Percentiles rank a stretch among this genome's conserved stretches.
phyloP scores from a whole-genome alignment of 768 basidiomycete species.

The Suillus luteus region DNA sequence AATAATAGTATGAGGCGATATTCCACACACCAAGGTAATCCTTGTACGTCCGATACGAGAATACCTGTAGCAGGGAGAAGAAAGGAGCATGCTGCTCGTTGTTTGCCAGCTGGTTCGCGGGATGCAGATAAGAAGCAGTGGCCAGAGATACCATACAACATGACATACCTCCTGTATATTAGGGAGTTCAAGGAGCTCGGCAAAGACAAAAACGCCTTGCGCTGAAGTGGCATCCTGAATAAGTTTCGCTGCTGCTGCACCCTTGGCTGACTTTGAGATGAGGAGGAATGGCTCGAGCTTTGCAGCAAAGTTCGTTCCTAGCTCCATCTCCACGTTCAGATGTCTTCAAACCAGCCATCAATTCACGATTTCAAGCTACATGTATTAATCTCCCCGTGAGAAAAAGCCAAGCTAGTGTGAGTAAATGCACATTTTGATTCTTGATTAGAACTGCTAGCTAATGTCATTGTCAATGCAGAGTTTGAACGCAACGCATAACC shows the following conservation, averaged over 20 bases:
- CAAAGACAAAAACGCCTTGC: slow-evolving; percentile 89
- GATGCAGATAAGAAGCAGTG: slow-evolving; percentile 6
- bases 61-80: slow-evolving; percentile 74
- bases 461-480: neutral
- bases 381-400: neutral
- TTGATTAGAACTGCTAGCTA: neutral
- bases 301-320: slow-evolving; percentile 60
- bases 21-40: slow-evolving; percentile 75
- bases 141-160: neutral
- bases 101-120: slow-evolving; percentile 56
- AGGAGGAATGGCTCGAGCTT: slow-evolving; percentile 90
- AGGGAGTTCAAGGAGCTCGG: slow-evolving; percentile 79
- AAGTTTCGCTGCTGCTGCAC: slow-evolving; percentile 89
- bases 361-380: slow-evolving; percentile 1
- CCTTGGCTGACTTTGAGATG: slow-evolving; percentile 90
- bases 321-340: slow-evolving; percentile 47
- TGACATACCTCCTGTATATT: slow-evolving; percentile 79
- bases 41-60: slow-evolving; percentile 85
- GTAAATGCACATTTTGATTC: neutral
- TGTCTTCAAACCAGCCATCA: neutral
- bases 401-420: neutral
- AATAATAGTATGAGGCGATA: neutral
- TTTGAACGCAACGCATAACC: neutral
- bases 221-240: slow-evolving; percentile 85
- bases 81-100: slow-evolving; percentile 65